Conservation (phyloP, 306 rosid species). For the Calophaca sinica region DNA sequence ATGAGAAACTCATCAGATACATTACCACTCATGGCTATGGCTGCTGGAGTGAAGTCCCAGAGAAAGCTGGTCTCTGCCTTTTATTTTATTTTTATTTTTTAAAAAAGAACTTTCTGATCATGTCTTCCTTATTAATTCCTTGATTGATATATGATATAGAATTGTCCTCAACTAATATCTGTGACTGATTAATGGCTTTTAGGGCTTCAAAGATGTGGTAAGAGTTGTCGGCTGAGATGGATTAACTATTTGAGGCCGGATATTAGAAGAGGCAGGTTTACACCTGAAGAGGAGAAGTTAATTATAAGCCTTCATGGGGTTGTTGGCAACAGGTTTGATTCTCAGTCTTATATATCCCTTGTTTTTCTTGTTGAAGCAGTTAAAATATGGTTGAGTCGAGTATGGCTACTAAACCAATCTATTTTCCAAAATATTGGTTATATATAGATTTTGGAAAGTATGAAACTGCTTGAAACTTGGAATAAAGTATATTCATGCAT, state of each 20-base stretch:
- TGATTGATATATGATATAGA: not conserved
- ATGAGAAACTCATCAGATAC: conserved; percentile 91
- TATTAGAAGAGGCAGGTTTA: conserved; percentile 95
- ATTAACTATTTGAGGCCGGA: conserved; percentile 98
- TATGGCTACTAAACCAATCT: too few relatives aligned
- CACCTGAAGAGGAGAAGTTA: conserved; percentile 94
- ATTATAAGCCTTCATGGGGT: conserved; percentile 95
- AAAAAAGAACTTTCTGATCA: not conserved
- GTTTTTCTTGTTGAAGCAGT: too few relatives aligned
- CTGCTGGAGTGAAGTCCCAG: conserved; percentile 99
- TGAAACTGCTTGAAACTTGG: too few relatives aligned
- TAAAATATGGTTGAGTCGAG: too few relatives aligned
- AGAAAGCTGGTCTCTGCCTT: conserved; percentile 81
- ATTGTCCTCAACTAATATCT: not conserved
- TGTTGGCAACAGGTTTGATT: conserved; percentile 89
- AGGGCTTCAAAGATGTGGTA: conserved; percentile 99
- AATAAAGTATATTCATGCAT: too few relatives aligned
- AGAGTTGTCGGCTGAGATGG: conserved; percentile 98
- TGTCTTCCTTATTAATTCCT: not conserved
- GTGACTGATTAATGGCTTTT: not conserved
- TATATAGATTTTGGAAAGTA: too few relatives aligned
- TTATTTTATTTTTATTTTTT: too few relatives aligned
- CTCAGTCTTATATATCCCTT: not conserved
- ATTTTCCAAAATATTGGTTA: too few relatives aligned
- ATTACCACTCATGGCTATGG: conserved; percentile 96